Percentiles rank a stretch among this genome's conserved stretches.
Conservation (phyloP, 2,329 filamentous ascomycete species). For the Pseudonectria buxi region DNA sequence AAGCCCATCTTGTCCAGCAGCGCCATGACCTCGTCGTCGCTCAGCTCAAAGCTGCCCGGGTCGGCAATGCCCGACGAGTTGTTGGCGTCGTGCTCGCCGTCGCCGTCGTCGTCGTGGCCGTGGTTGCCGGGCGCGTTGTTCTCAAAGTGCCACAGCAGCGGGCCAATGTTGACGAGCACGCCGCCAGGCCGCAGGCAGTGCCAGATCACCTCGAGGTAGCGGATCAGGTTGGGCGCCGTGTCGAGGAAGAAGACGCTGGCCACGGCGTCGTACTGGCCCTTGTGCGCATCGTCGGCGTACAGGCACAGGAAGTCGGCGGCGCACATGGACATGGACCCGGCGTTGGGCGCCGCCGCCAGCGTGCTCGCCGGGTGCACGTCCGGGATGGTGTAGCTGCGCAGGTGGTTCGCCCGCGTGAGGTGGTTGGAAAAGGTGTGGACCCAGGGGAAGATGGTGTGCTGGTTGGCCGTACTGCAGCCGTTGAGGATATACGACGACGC, state of each 20-base stretch:
- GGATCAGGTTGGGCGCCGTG: conserved; percentile 86
- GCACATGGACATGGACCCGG: conserved; percentile 81
- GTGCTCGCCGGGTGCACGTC: conserved; percentile 66
- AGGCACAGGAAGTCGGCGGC: conserved; percentile 88
- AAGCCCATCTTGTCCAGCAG: conserved; percentile 75
- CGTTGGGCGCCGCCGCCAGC: conserved; percentile 32
- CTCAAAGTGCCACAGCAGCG: conserved; percentile 93
- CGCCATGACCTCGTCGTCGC: conserved; percentile 77
- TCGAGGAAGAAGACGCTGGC: conserved; percentile 94
- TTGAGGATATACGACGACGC: conserved; percentile 75
- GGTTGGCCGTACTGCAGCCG: conserved; percentile 48
- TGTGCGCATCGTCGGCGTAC: conserved; percentile 61
- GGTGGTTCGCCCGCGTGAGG: conserved; percentile 62
- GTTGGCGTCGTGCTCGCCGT: conserved; percentile 42
- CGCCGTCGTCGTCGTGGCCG: conserved; percentile 44
- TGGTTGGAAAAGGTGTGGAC: conserved; percentile 86
- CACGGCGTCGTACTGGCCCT: conserved; percentile 68
- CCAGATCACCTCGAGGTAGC: conserved; percentile 77
- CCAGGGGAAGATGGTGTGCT: conserved; percentile 79
- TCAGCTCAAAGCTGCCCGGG: conserved; percentile 83
- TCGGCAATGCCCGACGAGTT: conserved; percentile 68
- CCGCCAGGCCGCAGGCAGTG: conserved; percentile 73
- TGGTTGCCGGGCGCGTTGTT: conserved; percentile 58
- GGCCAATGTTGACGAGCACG: conserved; percentile 82
- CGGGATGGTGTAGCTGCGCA: conserved; percentile 67